phyloP scores from a whole-genome alignment of 31 red algal species.

The Bonnemaisonia californica region DNA sequence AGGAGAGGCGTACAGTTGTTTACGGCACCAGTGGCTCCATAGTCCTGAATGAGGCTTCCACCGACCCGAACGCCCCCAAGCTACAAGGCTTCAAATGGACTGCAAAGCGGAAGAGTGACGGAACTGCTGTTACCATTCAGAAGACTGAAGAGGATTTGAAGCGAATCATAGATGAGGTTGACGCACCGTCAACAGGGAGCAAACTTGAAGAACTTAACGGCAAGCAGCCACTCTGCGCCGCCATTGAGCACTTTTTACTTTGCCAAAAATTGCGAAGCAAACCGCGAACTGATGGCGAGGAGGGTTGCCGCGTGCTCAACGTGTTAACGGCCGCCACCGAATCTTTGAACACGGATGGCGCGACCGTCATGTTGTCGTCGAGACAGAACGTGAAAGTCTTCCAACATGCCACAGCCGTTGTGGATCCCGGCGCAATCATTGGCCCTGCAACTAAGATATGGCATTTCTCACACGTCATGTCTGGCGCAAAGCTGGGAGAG shows the following conservation, averaged over 20 bases:
- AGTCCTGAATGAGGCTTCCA: slow-evolving; percentile 67
- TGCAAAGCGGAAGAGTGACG: slow-evolving; percentile 28
- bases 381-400: slow-evolving; percentile 5
- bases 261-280: slow-evolving; percentile 11
- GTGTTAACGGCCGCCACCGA: slow-evolving; percentile 51
- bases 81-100: slow-evolving; percentile 64
- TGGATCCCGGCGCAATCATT: slow-evolving; percentile 60
- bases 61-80: not conserved
- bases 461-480: slow-evolving; percentile 80
- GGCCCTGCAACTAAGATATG: slow-evolving; percentile 74
- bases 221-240: slow-evolving; percentile 26
- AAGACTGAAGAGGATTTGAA: slow-evolving; percentile 37
- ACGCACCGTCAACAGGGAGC: not conserved
- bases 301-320: slow-evolving; percentile 50
- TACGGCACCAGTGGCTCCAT: slow-evolving; percentile 66
- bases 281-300: slow-evolving; percentile 55
- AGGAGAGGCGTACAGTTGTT: slow-evolving; percentile 62
- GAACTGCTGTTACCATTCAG: slow-evolving; percentile 37
- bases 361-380: not conserved
- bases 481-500: slow-evolving; percentile 48
- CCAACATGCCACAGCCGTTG: slow-evolving; percentile 66
- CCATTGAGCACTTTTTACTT: slow-evolving; percentile 45
- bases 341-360: slow-evolving; percentile 46
- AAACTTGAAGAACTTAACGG: not conserved
- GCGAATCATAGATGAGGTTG: slow-evolving; percentile 7